A percentile compares a stretch with the other conserved stretches of the same genome.
Conservation (phyloP, 2,329 filamentous ascomycete genomes). For the Taxawa tesnikishii region DNA sequence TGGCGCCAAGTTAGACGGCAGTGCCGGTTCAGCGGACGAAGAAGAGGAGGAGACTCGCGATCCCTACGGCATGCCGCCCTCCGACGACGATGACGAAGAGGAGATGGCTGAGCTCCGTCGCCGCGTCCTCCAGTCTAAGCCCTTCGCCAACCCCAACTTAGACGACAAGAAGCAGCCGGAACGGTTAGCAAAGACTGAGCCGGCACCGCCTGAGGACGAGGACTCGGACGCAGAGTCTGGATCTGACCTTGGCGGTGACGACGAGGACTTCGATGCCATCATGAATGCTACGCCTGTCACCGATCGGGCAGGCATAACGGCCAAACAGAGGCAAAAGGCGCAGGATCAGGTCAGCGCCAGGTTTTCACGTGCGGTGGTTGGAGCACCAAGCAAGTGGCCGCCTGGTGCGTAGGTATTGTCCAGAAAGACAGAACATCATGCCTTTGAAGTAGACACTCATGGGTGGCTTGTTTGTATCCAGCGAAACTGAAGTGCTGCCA, state of each 20-base stretch:
- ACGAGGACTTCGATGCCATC: conserved; percentile 83
- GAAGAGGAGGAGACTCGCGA: conserved; percentile 43
- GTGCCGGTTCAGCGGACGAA: conserved; percentile 28
- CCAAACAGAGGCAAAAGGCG: conserved; percentile 44
- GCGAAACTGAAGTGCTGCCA: too few relatives aligned
- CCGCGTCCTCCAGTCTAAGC: conserved; percentile 81
- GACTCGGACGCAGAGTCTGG: conserved; percentile 61
- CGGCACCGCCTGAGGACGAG: conserved; percentile 20
- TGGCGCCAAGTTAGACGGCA: conserved; percentile 30
- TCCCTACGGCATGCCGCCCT: conserved; percentile 63
- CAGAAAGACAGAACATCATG: too few relatives aligned
- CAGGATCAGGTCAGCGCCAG: conserved; percentile 36
- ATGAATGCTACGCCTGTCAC: conserved; percentile 85
- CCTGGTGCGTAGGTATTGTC: not conserved
- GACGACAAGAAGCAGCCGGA: conserved; percentile 45
- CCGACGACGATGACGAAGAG: conserved; percentile 66
- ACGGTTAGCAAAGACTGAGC: conserved; percentile 46
- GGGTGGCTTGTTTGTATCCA: too few relatives aligned
- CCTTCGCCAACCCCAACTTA: conserved; percentile 54
- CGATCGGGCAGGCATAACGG: conserved; percentile 63
- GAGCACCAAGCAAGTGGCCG: conserved; percentile 34
- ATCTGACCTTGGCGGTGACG: conserved; percentile 54
- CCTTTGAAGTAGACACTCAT: too few relatives aligned
- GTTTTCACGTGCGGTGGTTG: conserved; percentile 36
- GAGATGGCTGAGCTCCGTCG: conserved; percentile 88